Evolutionary conservation across 139 green algal species (phyloP).

Genomic region (Tetradesmus lagerheimii): DNA sequence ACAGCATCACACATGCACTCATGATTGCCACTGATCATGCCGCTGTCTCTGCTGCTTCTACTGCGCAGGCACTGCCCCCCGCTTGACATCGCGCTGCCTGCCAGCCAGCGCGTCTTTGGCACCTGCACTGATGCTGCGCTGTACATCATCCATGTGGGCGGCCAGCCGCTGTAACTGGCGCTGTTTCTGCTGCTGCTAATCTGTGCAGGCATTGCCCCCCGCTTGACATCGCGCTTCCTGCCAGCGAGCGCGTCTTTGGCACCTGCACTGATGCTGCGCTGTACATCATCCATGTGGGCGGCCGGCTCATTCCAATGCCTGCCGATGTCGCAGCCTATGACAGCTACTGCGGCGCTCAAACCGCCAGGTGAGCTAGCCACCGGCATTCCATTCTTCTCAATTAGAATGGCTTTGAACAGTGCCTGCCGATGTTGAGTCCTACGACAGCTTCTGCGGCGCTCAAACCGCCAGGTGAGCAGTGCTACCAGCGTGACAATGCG

Average conservation of each 20-base stretch:
- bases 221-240: not conserved
- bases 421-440: not conserved
- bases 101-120: not conserved
- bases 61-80: not conserved
- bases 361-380: not conserved
- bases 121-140: not conserved
- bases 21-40: not conserved
- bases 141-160: no score
- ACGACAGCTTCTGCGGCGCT: not conserved
- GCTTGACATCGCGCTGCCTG: not conserved
- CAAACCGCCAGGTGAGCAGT: not conserved
- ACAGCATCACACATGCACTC: no score
- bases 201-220: not conserved
- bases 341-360: slow-evolving; percentile 10
- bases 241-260: not conserved
- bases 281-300: not conserved
- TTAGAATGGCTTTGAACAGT: no score
- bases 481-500: no score
- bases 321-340: not conserved
- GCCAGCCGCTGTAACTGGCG: not conserved
- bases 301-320: slow-evolving; percentile 12
- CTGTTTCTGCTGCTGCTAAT: not conserved
- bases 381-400: no score
- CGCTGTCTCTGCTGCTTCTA: not conserved
- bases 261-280: slow-evolving; percentile 35